A percentile compares a stretch with the other conserved stretches of the same genome.
These are phyloP conservation scores for Colletotrichum scovillei DNA, from an alignment of 2,329 filamentous ascomycete genomes.

Conservation along the genomic window DNA sequence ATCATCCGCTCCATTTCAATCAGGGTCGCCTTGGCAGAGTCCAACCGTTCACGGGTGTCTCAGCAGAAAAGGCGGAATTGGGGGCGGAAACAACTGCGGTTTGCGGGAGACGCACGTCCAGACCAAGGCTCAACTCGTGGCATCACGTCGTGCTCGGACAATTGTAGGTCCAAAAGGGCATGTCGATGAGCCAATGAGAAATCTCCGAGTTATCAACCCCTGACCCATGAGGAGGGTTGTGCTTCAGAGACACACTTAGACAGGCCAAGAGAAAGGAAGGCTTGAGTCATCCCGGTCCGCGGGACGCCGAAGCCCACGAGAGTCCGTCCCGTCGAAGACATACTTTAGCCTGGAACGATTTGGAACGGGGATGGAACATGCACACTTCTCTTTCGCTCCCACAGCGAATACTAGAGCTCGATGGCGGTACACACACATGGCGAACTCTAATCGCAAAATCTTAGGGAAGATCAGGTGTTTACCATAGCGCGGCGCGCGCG, in stretches of 20 bases:
- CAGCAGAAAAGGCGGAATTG: not conserved
- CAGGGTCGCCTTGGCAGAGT: not conserved
- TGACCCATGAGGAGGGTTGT: not conserved
- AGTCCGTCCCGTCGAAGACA: not conserved
- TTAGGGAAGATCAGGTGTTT: constrained; percentile 11
- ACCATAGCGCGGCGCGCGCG: constrained; percentile 7
- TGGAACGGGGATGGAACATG: constrained; percentile 43
- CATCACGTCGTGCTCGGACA: constrained; percentile 20
- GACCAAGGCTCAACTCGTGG: not conserved
- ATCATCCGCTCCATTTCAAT: no score
- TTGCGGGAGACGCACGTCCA: constrained; percentile 6
- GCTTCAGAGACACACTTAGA: not conserved
- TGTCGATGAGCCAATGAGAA: constrained; percentile 8
- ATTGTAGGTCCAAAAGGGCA: not conserved
- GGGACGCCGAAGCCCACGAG: constrained; percentile 7
- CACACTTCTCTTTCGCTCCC: not conserved
- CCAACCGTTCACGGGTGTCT: constrained; percentile 20
- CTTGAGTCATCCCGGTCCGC: constrained; percentile 19
- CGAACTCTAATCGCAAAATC: constrained; percentile 1
- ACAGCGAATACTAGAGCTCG: not conserved
- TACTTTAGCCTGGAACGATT: constrained; percentile 32
- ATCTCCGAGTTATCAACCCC: not conserved
- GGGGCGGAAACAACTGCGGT: not conserved
- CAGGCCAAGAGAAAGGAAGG: not conserved
- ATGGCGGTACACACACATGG: not conserved